phyloP scores from a whole-genome alignment of 106 monocot species.

The Dendrobium officinale region DNA sequence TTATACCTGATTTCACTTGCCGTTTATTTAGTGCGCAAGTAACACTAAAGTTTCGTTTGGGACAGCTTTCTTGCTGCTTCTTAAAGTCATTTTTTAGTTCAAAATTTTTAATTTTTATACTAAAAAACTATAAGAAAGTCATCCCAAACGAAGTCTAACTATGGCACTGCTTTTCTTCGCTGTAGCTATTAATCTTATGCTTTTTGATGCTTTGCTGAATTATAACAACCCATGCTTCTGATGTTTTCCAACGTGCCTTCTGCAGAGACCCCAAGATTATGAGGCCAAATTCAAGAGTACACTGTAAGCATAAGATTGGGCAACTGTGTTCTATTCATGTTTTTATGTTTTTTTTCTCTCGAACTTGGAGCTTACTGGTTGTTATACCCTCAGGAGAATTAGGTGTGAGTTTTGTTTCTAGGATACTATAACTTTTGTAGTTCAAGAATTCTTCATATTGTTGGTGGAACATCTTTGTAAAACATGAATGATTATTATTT shows the following conservation, averaged over 20 bases:
- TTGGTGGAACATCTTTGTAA: background rate
- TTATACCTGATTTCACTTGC: background rate
- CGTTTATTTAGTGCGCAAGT: no score
- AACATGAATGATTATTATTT: background rate
- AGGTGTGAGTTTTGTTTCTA: background rate
- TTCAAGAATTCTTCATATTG: background rate
- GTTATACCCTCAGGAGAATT: background rate
- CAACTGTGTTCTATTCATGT: background rate
- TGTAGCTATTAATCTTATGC: no score
- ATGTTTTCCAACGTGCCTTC: background rate
- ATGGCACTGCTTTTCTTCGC: no score
- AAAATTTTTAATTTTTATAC: no score
- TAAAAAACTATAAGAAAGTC: no score
- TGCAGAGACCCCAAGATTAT: conserved; percentile 7
- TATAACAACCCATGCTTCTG: background rate
- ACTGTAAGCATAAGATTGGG: background rate
- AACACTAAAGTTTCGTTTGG: no score
- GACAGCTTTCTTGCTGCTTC: no score
- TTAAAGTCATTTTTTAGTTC: no score
- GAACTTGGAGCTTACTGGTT: background rate
- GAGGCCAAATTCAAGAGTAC: conserved; percentile 1
- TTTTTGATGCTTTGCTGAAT: background rate
- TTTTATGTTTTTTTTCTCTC: background rate
- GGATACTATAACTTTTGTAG: background rate
- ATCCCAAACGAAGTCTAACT: no score